Percentiles rank a stretch among this genome's conserved stretches.
phyloP scores from a whole-genome alignment of 2,329 filamentous ascomycete species.

The Westerdykella ornata region DNA sequence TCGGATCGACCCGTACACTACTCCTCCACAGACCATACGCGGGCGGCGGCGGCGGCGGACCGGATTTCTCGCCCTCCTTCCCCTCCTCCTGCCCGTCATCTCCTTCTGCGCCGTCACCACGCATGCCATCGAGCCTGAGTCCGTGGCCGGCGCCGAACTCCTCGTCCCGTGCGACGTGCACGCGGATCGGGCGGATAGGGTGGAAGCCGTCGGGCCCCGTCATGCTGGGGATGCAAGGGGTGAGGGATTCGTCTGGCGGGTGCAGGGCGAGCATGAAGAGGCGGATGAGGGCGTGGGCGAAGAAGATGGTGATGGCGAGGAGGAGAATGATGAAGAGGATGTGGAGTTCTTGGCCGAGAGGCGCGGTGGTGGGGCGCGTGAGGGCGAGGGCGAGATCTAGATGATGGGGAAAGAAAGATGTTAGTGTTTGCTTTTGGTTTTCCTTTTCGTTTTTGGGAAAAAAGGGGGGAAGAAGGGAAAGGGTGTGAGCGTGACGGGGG shows the following conservation, averaged over 20 bases:
- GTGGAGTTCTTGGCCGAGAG: conserved; percentile 62
- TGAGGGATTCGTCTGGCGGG: conserved; percentile 24
- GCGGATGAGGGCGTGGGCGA: conserved; percentile 70
- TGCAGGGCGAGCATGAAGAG: conserved; percentile 61
- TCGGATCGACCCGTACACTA: conserved; percentile 74
- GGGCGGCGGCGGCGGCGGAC: conserved; percentile 56
- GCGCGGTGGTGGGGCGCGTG: conserved; percentile 48
- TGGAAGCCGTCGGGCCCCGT: conserved; percentile 59
- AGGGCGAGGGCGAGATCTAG: conserved; percentile 67
- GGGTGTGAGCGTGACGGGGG: too few relatives aligned
- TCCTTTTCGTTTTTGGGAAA: background rate
- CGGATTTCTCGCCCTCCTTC: conserved; percentile 19
- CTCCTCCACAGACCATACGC: conserved; percentile 81
- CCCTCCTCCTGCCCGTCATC: conserved; percentile 37
- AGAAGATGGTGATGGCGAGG: conserved; percentile 66
- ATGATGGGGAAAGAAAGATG: conserved; percentile 2
- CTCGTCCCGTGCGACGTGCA: conserved; percentile 68
- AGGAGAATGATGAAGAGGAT: conserved; percentile 74
- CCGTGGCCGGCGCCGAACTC: conserved; percentile 46
- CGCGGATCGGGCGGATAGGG: conserved; percentile 66
- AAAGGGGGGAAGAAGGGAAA: conserved; percentile 4
- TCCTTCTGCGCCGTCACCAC: conserved; percentile 44
- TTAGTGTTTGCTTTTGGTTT: too few relatives aligned
- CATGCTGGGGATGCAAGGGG: conserved; percentile 42
- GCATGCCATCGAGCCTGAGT: conserved; percentile 39